A percentile compares a stretch with the other conserved stretches of the same genome.
Conservation (phyloP, 73 alveolate genomes). For the Symbiodinium pilosum region DNA sequence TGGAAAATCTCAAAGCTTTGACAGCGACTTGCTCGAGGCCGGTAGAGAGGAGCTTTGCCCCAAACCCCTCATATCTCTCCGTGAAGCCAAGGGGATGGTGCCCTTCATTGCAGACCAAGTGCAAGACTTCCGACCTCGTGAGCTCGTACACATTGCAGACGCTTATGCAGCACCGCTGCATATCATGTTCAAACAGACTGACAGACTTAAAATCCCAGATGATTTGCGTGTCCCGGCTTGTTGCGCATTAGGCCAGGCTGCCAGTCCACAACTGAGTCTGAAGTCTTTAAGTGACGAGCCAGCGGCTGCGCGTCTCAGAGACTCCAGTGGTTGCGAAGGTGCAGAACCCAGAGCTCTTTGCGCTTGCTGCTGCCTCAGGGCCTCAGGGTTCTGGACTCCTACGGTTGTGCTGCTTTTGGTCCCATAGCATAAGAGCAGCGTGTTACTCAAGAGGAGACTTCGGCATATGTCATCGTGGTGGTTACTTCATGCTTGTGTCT, state of each 20-base stretch:
- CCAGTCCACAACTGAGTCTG: background rate
- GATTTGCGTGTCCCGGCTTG: no score
- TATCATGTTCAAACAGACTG: no score
- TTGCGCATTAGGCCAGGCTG: background rate
- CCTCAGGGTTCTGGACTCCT: no score
- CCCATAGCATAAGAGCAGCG: no score
- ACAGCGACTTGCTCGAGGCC: slow-evolving; percentile 68
- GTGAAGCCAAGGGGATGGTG: slow-evolving; percentile 63
- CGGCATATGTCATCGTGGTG: no score
- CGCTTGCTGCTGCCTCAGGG: background rate
- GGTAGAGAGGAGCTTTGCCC: background rate
- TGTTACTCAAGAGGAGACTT: no score
- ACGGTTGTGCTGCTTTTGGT: no score
- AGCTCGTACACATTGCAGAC: slow-evolving; percentile 72
- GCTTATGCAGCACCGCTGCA: slow-evolving; percentile 43
- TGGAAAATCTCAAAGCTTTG: slow-evolving; percentile 66
- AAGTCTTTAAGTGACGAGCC: background rate
- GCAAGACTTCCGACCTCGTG: slow-evolving; percentile 54
- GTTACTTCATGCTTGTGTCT: background rate
- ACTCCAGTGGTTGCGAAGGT: background rate
- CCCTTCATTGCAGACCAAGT: slow-evolving; percentile 49
- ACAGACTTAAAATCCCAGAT: background rate
- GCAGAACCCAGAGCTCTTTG: slow-evolving; percentile 60
- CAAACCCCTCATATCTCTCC: no score
- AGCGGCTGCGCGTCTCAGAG: background rate